Evolutionary conservation across 306 rosid genomes (phyloP), one percentile per base, ranked within the genome.

Genomic region (Inga leiocalycina): DNA sequence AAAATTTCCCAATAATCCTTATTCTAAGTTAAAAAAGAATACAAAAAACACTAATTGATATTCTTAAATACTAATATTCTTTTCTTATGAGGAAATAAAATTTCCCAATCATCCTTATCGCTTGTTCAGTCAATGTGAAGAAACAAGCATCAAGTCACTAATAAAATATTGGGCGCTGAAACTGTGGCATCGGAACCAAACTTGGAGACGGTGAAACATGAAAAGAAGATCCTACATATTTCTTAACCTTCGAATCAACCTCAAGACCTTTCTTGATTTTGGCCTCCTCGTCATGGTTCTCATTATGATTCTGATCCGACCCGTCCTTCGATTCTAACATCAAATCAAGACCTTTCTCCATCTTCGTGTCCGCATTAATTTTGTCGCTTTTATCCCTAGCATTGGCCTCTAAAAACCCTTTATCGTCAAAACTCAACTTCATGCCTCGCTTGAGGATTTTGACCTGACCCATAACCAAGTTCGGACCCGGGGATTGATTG

Each of bases 361-460:
- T 59, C 76, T 46, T 82, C 35, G 15, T 72, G 66, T n/a, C 74
- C 39, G 76, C 74, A 6, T 39, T 39, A 6, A 39, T 39, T 5
- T 39, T 39, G 6, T 39, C 43, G 43, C 6, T 39, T 39, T 39
- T 39, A 39, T 39, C 43, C 43, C 8, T 6, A 6, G 8, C 7
- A 6, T 39, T 39, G 43, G 8, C 43, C 8, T 5, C 43, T 39
- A 39, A 39, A 8, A 39, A 39, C 43, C 43, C 43, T 39, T 39
- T 6, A 39, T 39, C 43, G 43, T 39, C 43, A 39, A 39, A 39
- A 41, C 34, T 72, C 88, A 88, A 86, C 45, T 52, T 57, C 83
- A 91, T 98, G 16, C 98, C 95, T 44, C 98, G 90, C 88, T 87
- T 92, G n/a, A 95, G 92, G 82, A 95, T 95, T 90, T 88, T 91